Percentiles rank a stretch among this genome's conserved stretches.
phyloP scores from a whole-genome alignment of 441 rosid species.

The Pelargonium cotyledonis region DNA sequence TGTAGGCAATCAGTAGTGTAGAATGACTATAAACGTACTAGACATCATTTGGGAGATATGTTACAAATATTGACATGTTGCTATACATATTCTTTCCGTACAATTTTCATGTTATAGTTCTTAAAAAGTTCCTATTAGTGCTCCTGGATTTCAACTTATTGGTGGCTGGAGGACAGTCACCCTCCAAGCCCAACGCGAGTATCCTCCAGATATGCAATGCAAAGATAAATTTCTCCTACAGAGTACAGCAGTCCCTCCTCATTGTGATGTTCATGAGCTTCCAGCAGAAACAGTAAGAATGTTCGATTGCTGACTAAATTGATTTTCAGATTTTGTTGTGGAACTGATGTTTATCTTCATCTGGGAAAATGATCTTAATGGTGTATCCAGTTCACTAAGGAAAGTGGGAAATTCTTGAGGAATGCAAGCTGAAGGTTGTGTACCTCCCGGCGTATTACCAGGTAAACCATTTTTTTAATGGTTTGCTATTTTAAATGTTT shows the following conservation, averaged over 20 bases:
- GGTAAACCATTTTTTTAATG: too few relatives aligned
- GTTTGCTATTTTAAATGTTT: too few relatives aligned
- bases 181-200: slow-evolving; percentile 83
- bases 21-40: too few relatives aligned
- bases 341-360: slow-evolving; percentile 7
- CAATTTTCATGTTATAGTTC: too few relatives aligned
- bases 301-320: slow-evolving; percentile 5
- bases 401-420: slow-evolving; percentile 65
- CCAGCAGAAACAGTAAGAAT: slow-evolving; percentile 71
- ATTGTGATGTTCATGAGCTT: slow-evolving; percentile 80
- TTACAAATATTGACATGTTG: not conserved
- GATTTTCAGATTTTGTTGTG: not conserved
- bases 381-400: slow-evolving; percentile 58
- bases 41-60: slow-evolving; percentile 3
- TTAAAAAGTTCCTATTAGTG: not conserved
- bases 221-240: slow-evolving; percentile 93
- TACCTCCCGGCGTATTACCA: too few relatives aligned
- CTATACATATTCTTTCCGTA: not conserved
- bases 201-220: slow-evolving; percentile 88
- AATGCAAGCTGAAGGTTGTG: slow-evolving; percentile 81
- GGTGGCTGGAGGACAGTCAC: slow-evolving; percentile 49
- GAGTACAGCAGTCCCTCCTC: slow-evolving; percentile 70
- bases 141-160: slow-evolving; percentile 7
- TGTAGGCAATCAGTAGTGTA: too few relatives aligned
- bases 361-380: slow-evolving; percentile 17